Conservation (phyloP, 208 protist species). For the Trypanosoma caninum region DNA sequence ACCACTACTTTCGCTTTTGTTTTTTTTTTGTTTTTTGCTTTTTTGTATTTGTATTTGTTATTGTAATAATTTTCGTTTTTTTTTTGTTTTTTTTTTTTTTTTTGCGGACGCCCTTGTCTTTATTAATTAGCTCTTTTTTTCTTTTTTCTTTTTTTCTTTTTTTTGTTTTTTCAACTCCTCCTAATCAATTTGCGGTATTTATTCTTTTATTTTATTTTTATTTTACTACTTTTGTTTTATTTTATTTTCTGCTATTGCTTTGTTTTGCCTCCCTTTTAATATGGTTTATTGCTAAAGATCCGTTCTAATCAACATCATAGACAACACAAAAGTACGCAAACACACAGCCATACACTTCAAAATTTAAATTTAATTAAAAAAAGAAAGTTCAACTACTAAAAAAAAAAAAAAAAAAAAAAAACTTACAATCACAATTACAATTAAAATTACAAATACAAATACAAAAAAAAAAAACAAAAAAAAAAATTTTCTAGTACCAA, state of each 20-base stretch:
- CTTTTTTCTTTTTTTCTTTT: not conserved
- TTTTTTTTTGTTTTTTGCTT: too few relatives aligned
- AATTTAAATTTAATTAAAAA: too few relatives aligned
- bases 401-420: not conserved
- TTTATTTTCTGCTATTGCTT: not conserved
- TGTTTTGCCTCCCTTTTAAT: not conserved
- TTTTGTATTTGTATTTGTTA: too few relatives aligned
- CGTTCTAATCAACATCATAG: too few relatives aligned
- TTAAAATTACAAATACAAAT: not conserved
- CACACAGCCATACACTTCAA: too few relatives aligned
- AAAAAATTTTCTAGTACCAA: slow-evolving; percentile 65
- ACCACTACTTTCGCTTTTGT: too few relatives aligned
- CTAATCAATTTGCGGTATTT: not conserved
- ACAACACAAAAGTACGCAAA: not conserved
- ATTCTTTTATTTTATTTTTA: not conserved
- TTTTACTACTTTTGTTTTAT: not conserved
- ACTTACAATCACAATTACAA: not conserved
- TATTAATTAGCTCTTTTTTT: not conserved
- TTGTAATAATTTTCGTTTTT: too few relatives aligned
- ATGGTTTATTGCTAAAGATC: too few relatives aligned
- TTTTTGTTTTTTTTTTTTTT: not conserved
- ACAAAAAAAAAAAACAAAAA: not conserved
- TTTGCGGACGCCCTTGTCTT: not conserved
- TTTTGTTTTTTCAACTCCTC: not conserved
- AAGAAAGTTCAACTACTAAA: too few relatives aligned